Conservation (phyloP, 2,329 filamentous ascomycete species). For the Cladosporium austrohemisphaericum region DNA sequence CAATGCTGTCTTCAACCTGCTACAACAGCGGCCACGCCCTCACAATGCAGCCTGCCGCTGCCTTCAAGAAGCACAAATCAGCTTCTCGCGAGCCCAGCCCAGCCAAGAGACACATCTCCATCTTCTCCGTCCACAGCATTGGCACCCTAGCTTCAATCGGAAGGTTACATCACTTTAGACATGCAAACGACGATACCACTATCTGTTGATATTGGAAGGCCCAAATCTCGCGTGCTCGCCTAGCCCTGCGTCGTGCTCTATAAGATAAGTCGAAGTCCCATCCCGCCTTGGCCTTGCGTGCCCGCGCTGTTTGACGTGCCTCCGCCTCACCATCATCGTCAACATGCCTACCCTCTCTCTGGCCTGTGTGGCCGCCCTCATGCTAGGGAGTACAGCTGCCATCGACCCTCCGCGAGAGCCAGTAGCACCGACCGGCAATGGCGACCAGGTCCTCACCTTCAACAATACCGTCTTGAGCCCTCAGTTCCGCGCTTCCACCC, state of each 20-base stretch:
- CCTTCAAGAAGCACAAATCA: slow-evolving; percentile 1
- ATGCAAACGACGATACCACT: slow-evolving; percentile 1
- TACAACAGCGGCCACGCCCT: no score
- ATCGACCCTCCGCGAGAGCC: slow-evolving; percentile 53
- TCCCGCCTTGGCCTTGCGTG: no score
- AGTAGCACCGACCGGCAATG: slow-evolving; percentile 54
- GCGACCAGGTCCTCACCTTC: slow-evolving; percentile 56
- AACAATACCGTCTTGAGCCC: slow-evolving; percentile 54
- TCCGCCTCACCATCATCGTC: background rate
- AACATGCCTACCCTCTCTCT: slow-evolving; percentile 2
- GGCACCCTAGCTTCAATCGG: slow-evolving; percentile 12
- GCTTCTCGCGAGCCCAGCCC: background rate
- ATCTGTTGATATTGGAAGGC: slow-evolving; percentile 5
- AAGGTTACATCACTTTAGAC: slow-evolving; percentile 11
- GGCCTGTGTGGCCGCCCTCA: slow-evolving; percentile 3
- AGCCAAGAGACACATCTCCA: slow-evolving; percentile 4
- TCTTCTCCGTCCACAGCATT: slow-evolving; percentile 10
- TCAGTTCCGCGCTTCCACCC: slow-evolving; percentile 45
- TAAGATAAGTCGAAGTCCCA: background rate
- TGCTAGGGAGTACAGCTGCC: slow-evolving; percentile 18
- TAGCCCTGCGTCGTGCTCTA: slow-evolving; percentile 5
- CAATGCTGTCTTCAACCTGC: no score
- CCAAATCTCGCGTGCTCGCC: background rate
- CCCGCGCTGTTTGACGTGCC: background rate
- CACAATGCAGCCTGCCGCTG: no score